These are phyloP conservation scores for Lasiodiplodia sp. DNA, from an alignment of 2,329 filamentous ascomycete genomes.

Conservation along the genomic window DNA sequence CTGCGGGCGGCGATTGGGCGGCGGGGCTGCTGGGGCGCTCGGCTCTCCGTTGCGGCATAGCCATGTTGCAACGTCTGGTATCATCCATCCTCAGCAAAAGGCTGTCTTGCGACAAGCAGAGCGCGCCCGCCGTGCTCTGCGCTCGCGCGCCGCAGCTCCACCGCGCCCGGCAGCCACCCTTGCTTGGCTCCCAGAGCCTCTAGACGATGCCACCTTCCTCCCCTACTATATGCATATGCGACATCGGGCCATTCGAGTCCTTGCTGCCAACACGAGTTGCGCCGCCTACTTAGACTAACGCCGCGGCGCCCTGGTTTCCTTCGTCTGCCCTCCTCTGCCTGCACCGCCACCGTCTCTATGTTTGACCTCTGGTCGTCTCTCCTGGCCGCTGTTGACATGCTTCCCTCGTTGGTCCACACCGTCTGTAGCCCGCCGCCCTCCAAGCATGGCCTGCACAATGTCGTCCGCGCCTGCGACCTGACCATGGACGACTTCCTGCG, in stretches of 20 bases:
- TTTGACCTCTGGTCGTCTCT: constrained; percentile 16
- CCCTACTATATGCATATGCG: constrained; percentile 45
- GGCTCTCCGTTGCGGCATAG: constrained; percentile 28
- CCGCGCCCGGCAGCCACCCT: constrained; percentile 23
- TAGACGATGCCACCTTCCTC: constrained; percentile 48
- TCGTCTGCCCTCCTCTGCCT: neutral
- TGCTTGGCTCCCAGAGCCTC: constrained; percentile 22
- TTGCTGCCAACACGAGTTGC: constrained; percentile 15
- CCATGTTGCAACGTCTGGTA: constrained; percentile 30
- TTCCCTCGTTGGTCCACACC: constrained; percentile 49
- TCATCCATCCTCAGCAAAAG: constrained; percentile 24
- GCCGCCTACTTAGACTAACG: constrained; percentile 15
- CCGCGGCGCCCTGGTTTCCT: constrained; percentile 35
- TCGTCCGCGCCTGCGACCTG: constrained; percentile 50
- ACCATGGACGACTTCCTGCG: constrained; percentile 58
- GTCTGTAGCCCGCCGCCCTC: constrained; percentile 40
- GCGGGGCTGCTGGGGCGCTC: constrained; percentile 2
- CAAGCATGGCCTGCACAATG: constrained; percentile 43
- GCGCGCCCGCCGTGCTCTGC: constrained; percentile 10
- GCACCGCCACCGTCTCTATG: constrained; percentile 2
- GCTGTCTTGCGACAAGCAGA: constrained; percentile 23
- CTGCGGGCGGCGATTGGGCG: constrained; percentile 15
- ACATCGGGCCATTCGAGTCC: constrained; percentile 44
- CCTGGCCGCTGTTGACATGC: constrained; percentile 37
- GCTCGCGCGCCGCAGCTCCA: constrained; percentile 18